Conservation (phyloP, 2,329 filamentous ascomycete genomes). For the Cordyceps fumosorosea region DNA sequence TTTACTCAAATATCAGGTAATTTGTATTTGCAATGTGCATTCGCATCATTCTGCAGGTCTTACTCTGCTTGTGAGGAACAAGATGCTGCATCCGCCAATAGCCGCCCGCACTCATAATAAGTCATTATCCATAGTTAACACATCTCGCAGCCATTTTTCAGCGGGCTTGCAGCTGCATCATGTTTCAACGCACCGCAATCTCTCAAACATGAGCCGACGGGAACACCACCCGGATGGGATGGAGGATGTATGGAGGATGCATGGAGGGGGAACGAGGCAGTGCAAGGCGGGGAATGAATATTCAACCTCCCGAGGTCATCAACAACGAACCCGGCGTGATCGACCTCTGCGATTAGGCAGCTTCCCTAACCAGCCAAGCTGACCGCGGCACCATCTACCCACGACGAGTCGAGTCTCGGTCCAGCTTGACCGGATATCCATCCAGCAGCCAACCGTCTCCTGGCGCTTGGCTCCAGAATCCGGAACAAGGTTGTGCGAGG, state of each 20-base stretch:
- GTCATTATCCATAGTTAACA: neutral
- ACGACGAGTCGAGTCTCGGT: neutral
- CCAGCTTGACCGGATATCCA: neutral
- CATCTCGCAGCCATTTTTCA: neutral
- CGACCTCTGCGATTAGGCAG: neutral
- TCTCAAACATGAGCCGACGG: neutral
- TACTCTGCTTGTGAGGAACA: neutral
- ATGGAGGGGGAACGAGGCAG: constrained; percentile 4
- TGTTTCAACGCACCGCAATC: neutral
- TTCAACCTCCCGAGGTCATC: neutral
- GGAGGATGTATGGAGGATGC: neutral
- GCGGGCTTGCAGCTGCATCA: neutral
- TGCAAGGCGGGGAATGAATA: neutral
- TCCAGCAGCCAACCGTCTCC: neutral
- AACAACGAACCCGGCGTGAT: neutral
- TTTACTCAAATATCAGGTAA: neutral
- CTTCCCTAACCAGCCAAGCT: constrained; percentile 1
- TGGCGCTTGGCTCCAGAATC: neutral
- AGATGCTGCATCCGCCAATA: neutral
- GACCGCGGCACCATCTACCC: neutral
- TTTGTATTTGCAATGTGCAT: neutral
- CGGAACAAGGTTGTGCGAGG: neutral
- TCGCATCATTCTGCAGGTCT: neutral
- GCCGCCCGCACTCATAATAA: neutral
- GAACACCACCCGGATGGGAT: neutral